Conservation (phyloP, 768 basidiomycete species). For the Mrakia gelida region DNA sequence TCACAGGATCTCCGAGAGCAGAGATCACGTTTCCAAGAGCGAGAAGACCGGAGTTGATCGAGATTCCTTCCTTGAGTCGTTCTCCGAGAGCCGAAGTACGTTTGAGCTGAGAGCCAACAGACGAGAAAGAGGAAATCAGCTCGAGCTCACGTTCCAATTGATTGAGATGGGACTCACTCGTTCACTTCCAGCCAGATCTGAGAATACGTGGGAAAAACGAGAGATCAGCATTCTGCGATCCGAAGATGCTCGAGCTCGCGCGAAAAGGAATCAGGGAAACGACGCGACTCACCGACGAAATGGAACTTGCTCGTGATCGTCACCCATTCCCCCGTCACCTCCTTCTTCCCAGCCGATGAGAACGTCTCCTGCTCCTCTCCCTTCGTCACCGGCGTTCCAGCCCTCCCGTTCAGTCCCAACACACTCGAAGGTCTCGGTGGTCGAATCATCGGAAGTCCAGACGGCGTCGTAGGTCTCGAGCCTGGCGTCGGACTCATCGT, state of each 20-base stretch:
- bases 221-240: not conserved
- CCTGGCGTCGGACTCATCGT: conserved; percentile 30
- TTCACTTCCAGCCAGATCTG: conserved; percentile 86
- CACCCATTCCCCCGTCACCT: conserved; percentile 65
- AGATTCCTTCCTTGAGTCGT: conserved; percentile 97
- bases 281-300: conserved; percentile 60
- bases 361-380: not conserved
- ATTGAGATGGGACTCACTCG: conserved; percentile 43
- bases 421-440: conserved; percentile 7
- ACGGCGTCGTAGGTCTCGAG: conserved; percentile 31
- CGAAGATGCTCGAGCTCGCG: not conserved
- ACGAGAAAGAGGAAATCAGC: conserved; percentile 24
- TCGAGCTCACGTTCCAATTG: not conserved
- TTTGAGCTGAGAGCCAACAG: conserved; percentile 60
- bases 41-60: conserved; percentile 92
- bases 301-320: conserved; percentile 94
- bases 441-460: conserved; percentile 19
- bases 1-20: conserved; percentile 86
- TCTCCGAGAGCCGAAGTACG: conserved; percentile 94
- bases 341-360: conserved; percentile 2
- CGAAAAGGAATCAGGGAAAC: not conserved
- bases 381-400: not conserved
- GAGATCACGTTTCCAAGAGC: conserved; percentile 98
- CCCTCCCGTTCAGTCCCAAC: not conserved
- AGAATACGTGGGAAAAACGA: not conserved